Evolutionary conservation across 2,329 filamentous ascomycete species (phyloP).

Genomic region (Stemphylium beticola): DNA sequence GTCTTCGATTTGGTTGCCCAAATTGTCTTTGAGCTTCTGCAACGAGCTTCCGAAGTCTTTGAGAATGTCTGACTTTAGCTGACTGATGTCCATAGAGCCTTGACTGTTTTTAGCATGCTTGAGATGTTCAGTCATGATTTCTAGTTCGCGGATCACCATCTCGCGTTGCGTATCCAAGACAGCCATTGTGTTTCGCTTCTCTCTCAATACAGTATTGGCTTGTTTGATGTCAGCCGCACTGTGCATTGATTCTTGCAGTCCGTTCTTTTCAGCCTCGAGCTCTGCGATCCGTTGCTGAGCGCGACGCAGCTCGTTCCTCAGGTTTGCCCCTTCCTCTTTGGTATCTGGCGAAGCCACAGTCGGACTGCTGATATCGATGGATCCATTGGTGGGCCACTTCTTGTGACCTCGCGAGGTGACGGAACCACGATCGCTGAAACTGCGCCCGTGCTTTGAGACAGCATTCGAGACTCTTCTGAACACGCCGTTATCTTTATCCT

Average conservation of each 20-base stretch:
- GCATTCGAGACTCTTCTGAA: constrained; percentile 90
- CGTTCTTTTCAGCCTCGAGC: constrained; percentile 78
- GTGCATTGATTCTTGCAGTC: constrained; percentile 59
- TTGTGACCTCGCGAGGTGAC: constrained; percentile 44
- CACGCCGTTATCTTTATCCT: constrained; percentile 57
- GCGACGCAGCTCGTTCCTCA: constrained; percentile 75
- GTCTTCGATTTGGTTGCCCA: constrained; percentile 77
- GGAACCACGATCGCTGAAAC: constrained; percentile 70
- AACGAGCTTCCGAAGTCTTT: constrained; percentile 68
- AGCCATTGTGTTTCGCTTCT: constrained; percentile 95
- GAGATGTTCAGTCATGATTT: constrained; percentile 86
- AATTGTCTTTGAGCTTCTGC: constrained; percentile 78
- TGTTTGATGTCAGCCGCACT: constrained; percentile 69
- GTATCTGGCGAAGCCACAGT: constrained; percentile 64
- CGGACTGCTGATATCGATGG: constrained; percentile 70
- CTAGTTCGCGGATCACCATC: constrained; percentile 90
- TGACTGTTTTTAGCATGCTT: constrained; percentile 82
- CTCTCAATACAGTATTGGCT: constrained; percentile 84
- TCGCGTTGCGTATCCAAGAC: constrained; percentile 93
- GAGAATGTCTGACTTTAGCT: constrained; percentile 67
- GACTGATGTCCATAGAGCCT: constrained; percentile 77
- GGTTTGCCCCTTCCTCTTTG: constrained; percentile 53
- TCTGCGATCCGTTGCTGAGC: constrained; percentile 86
- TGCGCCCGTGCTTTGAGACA: constrained; percentile 83
- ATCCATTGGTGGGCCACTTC: constrained; percentile 52